Conservation (phyloP, 2,329 filamentous ascomycete genomes). For the Aspergillus costaricaensis region DNA sequence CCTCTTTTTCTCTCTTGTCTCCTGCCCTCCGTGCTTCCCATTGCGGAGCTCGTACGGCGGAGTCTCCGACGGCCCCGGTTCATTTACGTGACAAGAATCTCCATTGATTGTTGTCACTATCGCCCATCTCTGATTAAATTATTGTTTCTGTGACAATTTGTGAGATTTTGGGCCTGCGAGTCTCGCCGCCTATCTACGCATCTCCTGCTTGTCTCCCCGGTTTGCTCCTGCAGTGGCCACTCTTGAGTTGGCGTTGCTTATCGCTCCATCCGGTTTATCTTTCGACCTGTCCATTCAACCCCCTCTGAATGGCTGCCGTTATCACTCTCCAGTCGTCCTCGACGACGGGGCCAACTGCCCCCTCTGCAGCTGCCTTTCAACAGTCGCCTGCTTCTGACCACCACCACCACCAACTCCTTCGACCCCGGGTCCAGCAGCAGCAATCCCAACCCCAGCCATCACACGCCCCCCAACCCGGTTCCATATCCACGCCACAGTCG, state of each 20-base stretch:
- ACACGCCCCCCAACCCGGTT: conserved; percentile 28
- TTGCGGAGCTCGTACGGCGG: conserved; percentile 15
- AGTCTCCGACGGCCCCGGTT: conserved; percentile 15
- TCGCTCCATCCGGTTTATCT: conserved; percentile 7
- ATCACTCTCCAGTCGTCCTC: conserved; percentile 45
- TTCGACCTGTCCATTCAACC: conserved; percentile 9
- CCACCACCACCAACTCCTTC: conserved; percentile 23
- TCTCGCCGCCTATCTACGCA: background rate
- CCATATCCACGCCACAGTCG: conserved; percentile 22
- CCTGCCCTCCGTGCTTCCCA: background rate
- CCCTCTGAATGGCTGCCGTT: conserved; percentile 39
- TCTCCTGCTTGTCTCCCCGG: background rate
- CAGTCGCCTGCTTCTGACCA: conserved; percentile 26
- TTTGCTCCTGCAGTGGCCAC: conserved; percentile 1
- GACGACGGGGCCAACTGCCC: conserved; percentile 29
- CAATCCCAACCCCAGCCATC: conserved; percentile 25
- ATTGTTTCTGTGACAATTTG: conserved; percentile 4
- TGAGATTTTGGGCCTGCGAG: conserved; percentile 4
- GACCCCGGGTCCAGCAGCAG: conserved; percentile 27
- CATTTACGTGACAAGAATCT: conserved; percentile 23
- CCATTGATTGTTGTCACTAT: conserved; percentile 12
- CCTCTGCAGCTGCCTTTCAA: conserved; percentile 27
- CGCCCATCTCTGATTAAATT: background rate
- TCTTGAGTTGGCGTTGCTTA: background rate
- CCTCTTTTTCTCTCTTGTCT: conserved; percentile 1